Evolutionary conservation across 2,329 filamentous ascomycete species (phyloP).

Genomic region (Claviceps africana): DNA sequence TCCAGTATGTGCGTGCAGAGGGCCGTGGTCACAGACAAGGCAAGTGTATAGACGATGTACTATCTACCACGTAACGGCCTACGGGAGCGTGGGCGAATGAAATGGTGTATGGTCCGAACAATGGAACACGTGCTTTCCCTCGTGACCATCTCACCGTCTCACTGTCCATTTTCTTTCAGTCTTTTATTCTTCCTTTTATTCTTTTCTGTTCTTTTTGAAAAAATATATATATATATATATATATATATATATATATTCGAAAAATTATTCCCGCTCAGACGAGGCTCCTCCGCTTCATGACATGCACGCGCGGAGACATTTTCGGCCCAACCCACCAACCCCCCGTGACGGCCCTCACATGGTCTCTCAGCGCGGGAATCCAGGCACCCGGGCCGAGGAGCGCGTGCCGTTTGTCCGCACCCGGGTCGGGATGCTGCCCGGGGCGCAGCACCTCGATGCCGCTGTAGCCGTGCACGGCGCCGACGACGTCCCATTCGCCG

Average conservation of each 20-base stretch:
- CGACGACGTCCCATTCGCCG: constrained; percentile 42
- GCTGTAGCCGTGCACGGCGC: constrained; percentile 41
- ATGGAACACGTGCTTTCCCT: neutral
- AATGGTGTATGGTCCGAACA: neutral
- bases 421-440: constrained; percentile 12
- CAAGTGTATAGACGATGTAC: no score
- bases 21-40: no score
- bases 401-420: constrained; percentile 7
- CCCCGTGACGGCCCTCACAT: constrained; percentile 32
- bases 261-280: neutral
- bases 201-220: no score
- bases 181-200: no score
- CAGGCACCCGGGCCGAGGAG: constrained; percentile 32
- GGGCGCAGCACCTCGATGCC: constrained; percentile 45
- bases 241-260: no score
- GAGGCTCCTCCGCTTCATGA: constrained; percentile 26
- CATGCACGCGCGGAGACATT: constrained; percentile 41
- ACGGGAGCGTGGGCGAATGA: no score
- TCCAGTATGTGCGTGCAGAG: neutral
- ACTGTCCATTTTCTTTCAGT: no score
- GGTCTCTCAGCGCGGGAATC: constrained; percentile 24
- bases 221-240: no score
- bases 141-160: neutral
- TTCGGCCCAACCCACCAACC: constrained; percentile 53
- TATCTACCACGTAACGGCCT: neutral